Percentiles rank a stretch among this genome's conserved stretches.
Evolutionary conservation across 1,284 basidiomycete species (phyloP).

Genomic region (Cystobasidium pallidum): DNA sequence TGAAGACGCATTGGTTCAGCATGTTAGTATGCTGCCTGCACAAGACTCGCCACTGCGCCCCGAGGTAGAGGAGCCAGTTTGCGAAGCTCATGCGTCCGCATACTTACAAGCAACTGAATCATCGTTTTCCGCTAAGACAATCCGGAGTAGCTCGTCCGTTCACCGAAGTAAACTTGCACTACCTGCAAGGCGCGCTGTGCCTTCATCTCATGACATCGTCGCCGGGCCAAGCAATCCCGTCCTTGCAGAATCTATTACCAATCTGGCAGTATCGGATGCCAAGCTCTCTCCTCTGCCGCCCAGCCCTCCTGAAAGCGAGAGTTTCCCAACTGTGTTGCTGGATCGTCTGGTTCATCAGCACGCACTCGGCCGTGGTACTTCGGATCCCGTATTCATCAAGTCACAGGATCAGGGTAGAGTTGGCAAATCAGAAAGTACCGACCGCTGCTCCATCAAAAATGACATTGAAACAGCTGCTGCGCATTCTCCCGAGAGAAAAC

Average conservation of each 20-base stretch:
- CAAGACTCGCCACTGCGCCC: neutral
- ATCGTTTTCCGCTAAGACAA: neutral
- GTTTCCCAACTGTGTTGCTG: neutral
- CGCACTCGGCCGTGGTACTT: neutral
- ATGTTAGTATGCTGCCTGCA: neutral
- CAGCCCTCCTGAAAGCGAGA: neutral
- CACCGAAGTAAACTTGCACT: no score
- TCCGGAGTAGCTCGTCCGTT: neutral
- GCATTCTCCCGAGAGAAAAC: neutral
- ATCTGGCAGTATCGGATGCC: slow-evolving; percentile 17
- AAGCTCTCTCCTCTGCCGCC: neutral
- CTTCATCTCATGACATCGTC: slow-evolving; percentile 16
- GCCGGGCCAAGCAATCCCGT: slow-evolving; percentile 24
- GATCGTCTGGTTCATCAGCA: no score
- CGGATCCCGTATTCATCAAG: neutral
- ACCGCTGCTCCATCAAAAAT: neutral
- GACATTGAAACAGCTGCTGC: no score
- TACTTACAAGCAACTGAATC: neutral
- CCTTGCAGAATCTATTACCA: slow-evolving; percentile 14
- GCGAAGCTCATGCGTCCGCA: neutral
- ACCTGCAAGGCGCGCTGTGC: slow-evolving; percentile 1
- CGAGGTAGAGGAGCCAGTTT: slow-evolving; percentile 8
- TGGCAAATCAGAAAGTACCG: no score
- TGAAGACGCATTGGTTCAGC: neutral
- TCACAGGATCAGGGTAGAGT: no score